Conservation (phyloP, 1,284 basidiomycete genomes). For the Puccinia novopanici region DNA sequence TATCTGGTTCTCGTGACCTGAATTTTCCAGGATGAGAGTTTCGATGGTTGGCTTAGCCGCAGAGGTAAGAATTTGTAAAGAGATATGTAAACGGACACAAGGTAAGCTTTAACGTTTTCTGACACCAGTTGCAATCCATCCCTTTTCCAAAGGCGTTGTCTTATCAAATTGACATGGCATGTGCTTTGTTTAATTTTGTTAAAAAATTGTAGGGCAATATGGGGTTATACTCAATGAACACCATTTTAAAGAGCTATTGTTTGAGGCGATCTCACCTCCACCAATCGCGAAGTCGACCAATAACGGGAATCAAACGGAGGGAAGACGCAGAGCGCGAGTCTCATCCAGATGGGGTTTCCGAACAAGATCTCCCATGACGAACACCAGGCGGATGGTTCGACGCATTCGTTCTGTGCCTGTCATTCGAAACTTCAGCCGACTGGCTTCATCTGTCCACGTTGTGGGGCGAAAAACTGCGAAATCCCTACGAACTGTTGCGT, state of each 20-base stretch:
- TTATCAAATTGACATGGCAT: neutral
- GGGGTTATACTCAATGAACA: constrained; percentile 96
- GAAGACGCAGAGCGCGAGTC: constrained; percentile 51
- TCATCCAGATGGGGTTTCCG: constrained; percentile 99
- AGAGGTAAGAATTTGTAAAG: constrained; percentile 95
- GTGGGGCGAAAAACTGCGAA: constrained; percentile 88
- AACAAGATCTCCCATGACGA: constrained; percentile 72
- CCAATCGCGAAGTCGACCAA: constrained; percentile 64
- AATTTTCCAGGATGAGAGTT: constrained; percentile 73
- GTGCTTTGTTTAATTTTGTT: constrained; percentile 50
- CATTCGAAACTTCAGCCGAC: constrained; percentile 84
- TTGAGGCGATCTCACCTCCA: constrained; percentile 92
- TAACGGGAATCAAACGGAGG: constrained; percentile 66
- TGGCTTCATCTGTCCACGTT: constrained; percentile 93
- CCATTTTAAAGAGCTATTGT: constrained; percentile 90
- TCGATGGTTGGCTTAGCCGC: constrained; percentile 89
- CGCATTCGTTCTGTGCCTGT: constrained; percentile 84
- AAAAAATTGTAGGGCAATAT: constrained; percentile 69
- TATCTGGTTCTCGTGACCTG: neutral
- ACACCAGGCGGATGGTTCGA: constrained; percentile 60
- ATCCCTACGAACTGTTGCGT: constrained; percentile 97
- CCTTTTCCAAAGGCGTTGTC: neutral
- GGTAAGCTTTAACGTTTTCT: constrained; percentile 23
- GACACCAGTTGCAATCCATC: neutral
- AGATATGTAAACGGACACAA: constrained; percentile 63